Conservation (phyloP, 2,329 filamentous ascomycete species). For the Colletotrichum sp. region DNA sequence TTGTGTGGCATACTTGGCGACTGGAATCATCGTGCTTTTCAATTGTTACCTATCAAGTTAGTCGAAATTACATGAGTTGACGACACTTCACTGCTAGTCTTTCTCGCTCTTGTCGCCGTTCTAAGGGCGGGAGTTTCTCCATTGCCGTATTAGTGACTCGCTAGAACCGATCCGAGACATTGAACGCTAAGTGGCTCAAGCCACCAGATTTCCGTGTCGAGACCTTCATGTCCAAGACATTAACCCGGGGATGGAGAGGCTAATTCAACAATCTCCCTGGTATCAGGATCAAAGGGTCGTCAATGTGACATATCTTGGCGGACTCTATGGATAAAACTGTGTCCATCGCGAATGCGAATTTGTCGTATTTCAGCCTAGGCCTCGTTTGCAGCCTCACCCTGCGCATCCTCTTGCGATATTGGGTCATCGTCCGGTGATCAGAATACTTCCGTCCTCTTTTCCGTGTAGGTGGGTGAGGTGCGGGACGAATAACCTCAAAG, state of each 20-base stretch:
- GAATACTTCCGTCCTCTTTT: not conserved
- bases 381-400: not conserved
- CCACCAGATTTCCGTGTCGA: not conserved
- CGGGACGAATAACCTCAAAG: not conserved
- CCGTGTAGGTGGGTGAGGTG: not conserved
- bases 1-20: not conserved
- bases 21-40: not conserved
- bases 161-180: not conserved
- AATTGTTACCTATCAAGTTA: not conserved
- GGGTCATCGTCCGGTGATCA: not conserved
- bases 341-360: not conserved
- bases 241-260: not conserved
- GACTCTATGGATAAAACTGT: not conserved
- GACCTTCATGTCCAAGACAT: not conserved
- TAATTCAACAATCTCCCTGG: not conserved
- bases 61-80: not conserved
- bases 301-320: not conserved
- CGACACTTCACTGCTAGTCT: not conserved
- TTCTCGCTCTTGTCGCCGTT: not conserved
- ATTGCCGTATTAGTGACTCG: not conserved
- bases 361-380: not conserved
- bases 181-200: not conserved
- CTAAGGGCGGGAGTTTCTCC: not conserved
- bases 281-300: not conserved
- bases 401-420: not conserved